Evolutionary conservation across 2,329 filamentous ascomycete genomes (phyloP), one percentile per base, ranked within the genome.

Genomic region (Coniochaeta sp.): DNA sequence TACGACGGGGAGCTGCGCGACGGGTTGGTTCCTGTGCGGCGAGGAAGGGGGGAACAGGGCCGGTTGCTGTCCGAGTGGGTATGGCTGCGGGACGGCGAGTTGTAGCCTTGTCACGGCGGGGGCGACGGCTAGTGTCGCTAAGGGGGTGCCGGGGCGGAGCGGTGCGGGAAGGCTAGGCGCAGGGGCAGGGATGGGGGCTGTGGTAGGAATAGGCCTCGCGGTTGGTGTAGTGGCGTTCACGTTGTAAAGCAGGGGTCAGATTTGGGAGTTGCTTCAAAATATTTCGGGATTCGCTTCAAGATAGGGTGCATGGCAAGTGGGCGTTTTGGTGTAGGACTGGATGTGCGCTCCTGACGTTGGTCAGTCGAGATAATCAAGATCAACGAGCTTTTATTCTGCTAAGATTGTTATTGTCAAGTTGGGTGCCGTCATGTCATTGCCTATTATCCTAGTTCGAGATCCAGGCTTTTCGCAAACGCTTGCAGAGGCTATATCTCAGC

Each of bases 41-140:
- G 52, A 73, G 12, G 71, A 70, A 3, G 77, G 69, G 0, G 78
- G 79, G n/a, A 72, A 78, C 0, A 81, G 86, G 0, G 83, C 90
- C 0, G 91, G 90, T 6, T 97, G 92, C 66, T 97, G 92, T 73
- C 91, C 91, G 0, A 77, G 70, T 38, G 88, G 89, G 2, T 95
- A 86, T 66, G 68, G 67, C 3, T 95, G 90, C 67, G 90, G 87
- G 1, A 76, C 76, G 18, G 79, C 78, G 20, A 90, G 85, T 64
- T 95, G 89, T 69, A 85, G 83, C 27, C 77, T 82, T 5, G 65
- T 64, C 33, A 72, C 70, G 48, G 74, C 69, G 7, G 75, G 73
- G 7, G 71, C 74, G 45, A 84, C 79, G n/a, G 77, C 70, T 6
- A 80, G 77, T 26, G 73, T 83, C 49, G 74, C 76, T 57, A 82